Evolutionary conservation across 2,329 filamentous ascomycete genomes (phyloP).

Genomic region (Fusarium sp.): DNA sequence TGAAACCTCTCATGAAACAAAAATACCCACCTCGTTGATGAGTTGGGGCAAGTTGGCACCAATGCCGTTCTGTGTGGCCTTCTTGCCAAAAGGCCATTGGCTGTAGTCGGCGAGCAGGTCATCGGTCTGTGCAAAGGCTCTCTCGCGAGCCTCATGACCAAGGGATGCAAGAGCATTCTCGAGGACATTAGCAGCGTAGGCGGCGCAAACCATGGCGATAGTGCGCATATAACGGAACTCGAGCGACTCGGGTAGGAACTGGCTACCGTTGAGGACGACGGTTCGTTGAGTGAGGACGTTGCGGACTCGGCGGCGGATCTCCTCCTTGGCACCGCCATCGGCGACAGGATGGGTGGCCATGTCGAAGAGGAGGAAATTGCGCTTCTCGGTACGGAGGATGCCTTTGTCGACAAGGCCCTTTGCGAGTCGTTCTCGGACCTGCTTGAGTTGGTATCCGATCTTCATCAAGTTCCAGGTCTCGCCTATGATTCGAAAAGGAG

Average conservation of each 20-base stretch:
- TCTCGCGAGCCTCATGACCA: constrained; percentile 92
- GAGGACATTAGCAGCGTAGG: constrained; percentile 96
- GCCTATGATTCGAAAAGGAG: constrained; percentile 65
- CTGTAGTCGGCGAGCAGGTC: constrained; percentile 96
- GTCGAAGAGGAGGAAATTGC: constrained; percentile 99
- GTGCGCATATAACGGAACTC: constrained; percentile 95
- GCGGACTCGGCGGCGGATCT: constrained; percentile 92
- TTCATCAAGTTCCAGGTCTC: constrained; percentile 99
- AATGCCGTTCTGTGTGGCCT: constrained; percentile 82
- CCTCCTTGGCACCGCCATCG: constrained; percentile 96
- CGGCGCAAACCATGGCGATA: constrained; percentile 95
- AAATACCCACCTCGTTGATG: constrained; percentile 74
- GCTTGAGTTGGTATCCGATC: constrained; percentile 99
- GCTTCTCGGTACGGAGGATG: constrained; percentile 97
- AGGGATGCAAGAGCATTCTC: constrained; percentile 97
- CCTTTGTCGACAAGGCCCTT: constrained; percentile 99
- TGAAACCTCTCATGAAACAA: background rate
- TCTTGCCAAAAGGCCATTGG: constrained; percentile 94
- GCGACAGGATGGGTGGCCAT: constrained; percentile 99
- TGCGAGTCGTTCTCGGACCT: constrained; percentile 95
- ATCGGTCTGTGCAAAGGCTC: constrained; percentile 96
- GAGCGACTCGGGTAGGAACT: constrained; percentile 92
- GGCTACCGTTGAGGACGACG: constrained; percentile 85
- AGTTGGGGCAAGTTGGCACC: constrained; percentile 92
- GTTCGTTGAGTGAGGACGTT: constrained; percentile 94